These are phyloP conservation scores for Pythium volutum DNA, from an alignment of 352 stramenopile genomes.

Conservation along the genomic window DNA sequence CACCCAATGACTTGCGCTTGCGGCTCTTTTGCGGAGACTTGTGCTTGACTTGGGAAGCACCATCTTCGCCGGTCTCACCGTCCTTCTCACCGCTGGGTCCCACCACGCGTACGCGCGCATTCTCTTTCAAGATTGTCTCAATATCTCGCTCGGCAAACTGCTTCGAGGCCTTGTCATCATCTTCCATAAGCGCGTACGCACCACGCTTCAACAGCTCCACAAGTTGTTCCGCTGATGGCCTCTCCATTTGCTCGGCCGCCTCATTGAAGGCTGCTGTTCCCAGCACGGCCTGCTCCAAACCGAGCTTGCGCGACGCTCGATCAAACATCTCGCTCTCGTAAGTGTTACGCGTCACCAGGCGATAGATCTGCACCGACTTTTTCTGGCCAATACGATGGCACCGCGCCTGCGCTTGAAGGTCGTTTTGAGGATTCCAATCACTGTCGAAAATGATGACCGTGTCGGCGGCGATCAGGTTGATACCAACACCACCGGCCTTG, in stretches of 20 bases:
- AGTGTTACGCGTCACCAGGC: slow-evolving; percentile 87
- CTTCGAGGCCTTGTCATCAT: slow-evolving; percentile 93
- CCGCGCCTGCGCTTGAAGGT: slow-evolving; percentile 92
- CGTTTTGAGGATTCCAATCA: slow-evolving; percentile 98
- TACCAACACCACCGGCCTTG: slow-evolving; percentile 92
- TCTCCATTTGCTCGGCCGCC: slow-evolving; percentile 74
- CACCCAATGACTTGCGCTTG: slow-evolving; percentile 71
- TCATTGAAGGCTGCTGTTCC: slow-evolving; percentile 92
- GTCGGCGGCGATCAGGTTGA: slow-evolving; percentile 92
- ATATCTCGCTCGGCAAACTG: slow-evolving; percentile 96
- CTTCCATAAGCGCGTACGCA: slow-evolving; percentile 98
- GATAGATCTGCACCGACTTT: slow-evolving; percentile 90
- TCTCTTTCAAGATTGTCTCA: slow-evolving; percentile 93
- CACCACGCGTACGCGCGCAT: slow-evolving; percentile 73
- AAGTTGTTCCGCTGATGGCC: slow-evolving; percentile 90
- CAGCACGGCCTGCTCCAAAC: slow-evolving; percentile 90
- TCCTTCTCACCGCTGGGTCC: slow-evolving; percentile 27
- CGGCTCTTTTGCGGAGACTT: slow-evolving; percentile 51
- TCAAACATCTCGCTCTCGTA: slow-evolving; percentile 96
- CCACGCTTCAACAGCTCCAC: slow-evolving; percentile 97
- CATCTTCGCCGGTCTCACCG: slow-evolving; percentile 31
- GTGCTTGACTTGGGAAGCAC: slow-evolving; percentile 7
- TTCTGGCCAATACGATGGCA: slow-evolving; percentile 91
- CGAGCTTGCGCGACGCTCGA: slow-evolving; percentile 90
- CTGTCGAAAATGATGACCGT: slow-evolving; percentile 98